phyloP scores from a whole-genome alignment of 345 rosid genomes.

The Citrus reticulata region DNA sequence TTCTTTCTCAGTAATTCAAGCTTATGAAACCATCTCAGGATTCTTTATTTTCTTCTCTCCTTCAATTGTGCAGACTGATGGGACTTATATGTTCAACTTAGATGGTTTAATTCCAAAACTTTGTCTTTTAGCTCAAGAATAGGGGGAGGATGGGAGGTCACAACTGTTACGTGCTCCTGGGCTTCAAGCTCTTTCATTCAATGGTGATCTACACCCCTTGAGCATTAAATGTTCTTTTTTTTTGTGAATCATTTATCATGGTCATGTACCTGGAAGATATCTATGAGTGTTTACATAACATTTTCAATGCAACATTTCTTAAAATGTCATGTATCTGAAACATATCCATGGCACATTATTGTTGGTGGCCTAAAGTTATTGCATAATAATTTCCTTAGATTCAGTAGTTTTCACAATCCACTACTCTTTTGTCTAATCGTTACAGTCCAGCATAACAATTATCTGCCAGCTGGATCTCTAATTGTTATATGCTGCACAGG shows the following conservation, averaged over 20 bases:
- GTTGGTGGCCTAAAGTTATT: not conserved
- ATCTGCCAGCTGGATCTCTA: not conserved
- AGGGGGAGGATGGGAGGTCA: constrained; percentile 46
- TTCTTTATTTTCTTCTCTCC: constrained; percentile 5
- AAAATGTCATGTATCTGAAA: not conserved
- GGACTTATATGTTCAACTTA: constrained; percentile 68
- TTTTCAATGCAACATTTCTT: not conserved
- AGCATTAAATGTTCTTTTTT: not conserved
- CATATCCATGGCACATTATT: not conserved
- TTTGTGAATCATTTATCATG: not conserved
- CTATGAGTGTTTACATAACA: not conserved
- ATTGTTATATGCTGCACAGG: constrained; percentile 23
- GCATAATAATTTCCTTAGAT: not conserved
- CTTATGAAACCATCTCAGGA: constrained; percentile 1
- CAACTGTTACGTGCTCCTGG: constrained; percentile 49
- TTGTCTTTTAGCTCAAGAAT: constrained; percentile 54
- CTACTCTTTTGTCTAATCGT: not conserved
- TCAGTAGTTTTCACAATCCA: not conserved
- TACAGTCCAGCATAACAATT: not conserved
- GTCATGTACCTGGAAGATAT: not conserved
- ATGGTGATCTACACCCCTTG: constrained; percentile 36
- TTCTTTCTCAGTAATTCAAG: not conserved
- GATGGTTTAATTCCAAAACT: constrained; percentile 68
- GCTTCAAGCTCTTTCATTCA: constrained; percentile 61
- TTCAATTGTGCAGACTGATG: constrained; percentile 48